These are phyloP conservation scores for Marasmius oreades DNA, from an alignment of 1,284 basidiomycete genomes.

Conservation along the genomic window DNA sequence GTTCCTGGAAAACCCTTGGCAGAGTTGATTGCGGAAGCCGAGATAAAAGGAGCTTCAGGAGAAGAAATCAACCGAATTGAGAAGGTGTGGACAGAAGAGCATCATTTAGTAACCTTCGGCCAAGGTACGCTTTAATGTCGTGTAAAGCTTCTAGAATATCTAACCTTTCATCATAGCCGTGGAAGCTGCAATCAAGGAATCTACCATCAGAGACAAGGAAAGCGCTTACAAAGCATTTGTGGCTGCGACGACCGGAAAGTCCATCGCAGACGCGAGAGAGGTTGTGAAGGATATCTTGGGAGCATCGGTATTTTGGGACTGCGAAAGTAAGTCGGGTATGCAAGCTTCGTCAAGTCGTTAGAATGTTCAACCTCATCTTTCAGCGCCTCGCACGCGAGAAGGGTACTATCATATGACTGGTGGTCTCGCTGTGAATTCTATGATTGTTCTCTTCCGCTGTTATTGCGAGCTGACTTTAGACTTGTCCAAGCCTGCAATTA, in stretches of 20 bases:
- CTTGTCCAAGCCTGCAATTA: constrained; percentile 64
- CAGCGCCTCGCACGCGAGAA: constrained; percentile 85
- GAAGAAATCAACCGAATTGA: constrained; percentile 76
- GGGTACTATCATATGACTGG: constrained; percentile 90
- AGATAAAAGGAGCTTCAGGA: constrained; percentile 63
- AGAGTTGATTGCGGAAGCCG: constrained; percentile 74
- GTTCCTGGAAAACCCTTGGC: constrained; percentile 60
- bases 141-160: not conserved
- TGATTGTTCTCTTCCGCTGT: constrained; percentile 6
- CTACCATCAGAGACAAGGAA: constrained; percentile 51
- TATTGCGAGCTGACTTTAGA: constrained; percentile 4
- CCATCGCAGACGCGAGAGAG: constrained; percentile 70
- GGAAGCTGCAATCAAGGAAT: constrained; percentile 49
- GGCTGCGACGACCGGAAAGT: constrained; percentile 58
- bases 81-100: constrained; percentile 70
- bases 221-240: constrained; percentile 50
- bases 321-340: constrained; percentile 62
- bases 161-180: constrained; percentile 50
- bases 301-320: constrained; percentile 77
- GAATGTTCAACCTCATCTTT: constrained; percentile 1
- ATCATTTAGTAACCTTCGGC: constrained; percentile 80
- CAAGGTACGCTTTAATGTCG: constrained; percentile 48
- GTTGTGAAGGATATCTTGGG: constrained; percentile 76
- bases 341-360: constrained; percentile 1
- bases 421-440: constrained; percentile 57